phyloP scores from a whole-genome alignment of 192 early-diverging fungal genomes.

The Coemansia sp. region DNA sequence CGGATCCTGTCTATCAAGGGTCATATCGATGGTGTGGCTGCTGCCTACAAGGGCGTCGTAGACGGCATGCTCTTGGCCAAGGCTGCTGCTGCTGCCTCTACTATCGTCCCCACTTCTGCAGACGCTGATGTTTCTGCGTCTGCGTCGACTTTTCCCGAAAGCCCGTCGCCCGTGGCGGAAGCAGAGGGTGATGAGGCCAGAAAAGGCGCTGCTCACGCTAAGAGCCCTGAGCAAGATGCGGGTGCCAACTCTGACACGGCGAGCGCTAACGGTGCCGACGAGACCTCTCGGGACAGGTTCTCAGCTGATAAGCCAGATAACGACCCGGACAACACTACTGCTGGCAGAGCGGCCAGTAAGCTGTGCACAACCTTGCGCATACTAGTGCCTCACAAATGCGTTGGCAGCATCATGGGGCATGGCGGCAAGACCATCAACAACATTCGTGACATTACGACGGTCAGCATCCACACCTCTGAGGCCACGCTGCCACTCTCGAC shows the following conservation, averaged over 20 bases:
- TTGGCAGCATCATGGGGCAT: constrained; percentile 54
- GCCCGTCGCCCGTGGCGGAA: too few species aligned
- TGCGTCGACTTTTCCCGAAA: neutral
- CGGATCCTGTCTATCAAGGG: constrained; percentile 46
- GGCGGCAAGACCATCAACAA: constrained; percentile 48
- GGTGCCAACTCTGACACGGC: neutral
- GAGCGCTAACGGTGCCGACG: neutral
- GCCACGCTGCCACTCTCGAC: constrained; percentile 35
- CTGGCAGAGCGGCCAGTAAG: neutral
- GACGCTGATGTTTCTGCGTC: neutral
- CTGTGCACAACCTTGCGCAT: constrained; percentile 28
- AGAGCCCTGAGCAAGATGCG: neutral
- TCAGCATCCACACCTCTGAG: constrained; percentile 49
- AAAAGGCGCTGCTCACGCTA: neutral
- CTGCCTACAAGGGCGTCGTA: constrained; percentile 24
- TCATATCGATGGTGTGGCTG: constrained; percentile 27
- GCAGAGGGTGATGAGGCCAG: neutral
- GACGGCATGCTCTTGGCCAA: constrained; percentile 21
- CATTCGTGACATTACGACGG: constrained; percentile 32
- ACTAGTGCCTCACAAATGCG: constrained; percentile 50
- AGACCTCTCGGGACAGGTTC: neutral
- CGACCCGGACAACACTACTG: neutral
- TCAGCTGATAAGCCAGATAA: neutral
- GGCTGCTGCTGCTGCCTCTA: neutral
- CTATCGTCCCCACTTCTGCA: neutral